phyloP scores from a whole-genome alignment of 306 rosid genomes.

The Cajanus cajan region DNA sequence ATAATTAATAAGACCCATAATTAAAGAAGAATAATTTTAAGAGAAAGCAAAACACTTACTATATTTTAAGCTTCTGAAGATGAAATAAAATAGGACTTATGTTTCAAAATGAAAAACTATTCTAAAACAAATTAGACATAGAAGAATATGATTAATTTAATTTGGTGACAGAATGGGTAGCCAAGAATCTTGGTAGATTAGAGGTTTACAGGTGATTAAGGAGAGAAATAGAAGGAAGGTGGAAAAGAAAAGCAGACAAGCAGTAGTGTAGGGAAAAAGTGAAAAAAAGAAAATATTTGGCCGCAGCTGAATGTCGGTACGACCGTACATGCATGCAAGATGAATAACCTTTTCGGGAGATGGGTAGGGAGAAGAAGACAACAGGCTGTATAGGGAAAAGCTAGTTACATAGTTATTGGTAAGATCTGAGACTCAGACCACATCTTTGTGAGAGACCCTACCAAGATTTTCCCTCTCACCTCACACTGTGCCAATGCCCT shows the following conservation, averaged over 20 bases:
- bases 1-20: not conserved
- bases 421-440: constrained; percentile 30
- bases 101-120: not conserved
- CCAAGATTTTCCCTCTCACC: constrained; percentile 38
- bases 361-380: not conserved
- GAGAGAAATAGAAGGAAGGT: not conserved
- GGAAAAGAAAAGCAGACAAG: not conserved
- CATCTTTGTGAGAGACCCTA: constrained; percentile 45
- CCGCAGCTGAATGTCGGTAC: constrained; percentile 44
- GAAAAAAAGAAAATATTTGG: constrained; percentile 22
- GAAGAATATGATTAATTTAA: not conserved
- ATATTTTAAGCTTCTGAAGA: not conserved
- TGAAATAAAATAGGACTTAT: not conserved
- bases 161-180: not conserved
- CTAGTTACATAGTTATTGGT: not conserved
- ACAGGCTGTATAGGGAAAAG: constrained; percentile 37
- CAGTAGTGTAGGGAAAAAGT: not conserved
- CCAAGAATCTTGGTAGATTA: not conserved
- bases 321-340: constrained; percentile 40
- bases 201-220: not conserved
- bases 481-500: constrained; percentile 23
- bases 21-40: too few relatives aligned
- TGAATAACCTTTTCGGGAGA: not conserved
- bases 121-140: too few relatives aligned
- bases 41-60: too few relatives aligned